Conservation (phyloP, 73 alveolate species). For the Paramecium sonneborni region DNA sequence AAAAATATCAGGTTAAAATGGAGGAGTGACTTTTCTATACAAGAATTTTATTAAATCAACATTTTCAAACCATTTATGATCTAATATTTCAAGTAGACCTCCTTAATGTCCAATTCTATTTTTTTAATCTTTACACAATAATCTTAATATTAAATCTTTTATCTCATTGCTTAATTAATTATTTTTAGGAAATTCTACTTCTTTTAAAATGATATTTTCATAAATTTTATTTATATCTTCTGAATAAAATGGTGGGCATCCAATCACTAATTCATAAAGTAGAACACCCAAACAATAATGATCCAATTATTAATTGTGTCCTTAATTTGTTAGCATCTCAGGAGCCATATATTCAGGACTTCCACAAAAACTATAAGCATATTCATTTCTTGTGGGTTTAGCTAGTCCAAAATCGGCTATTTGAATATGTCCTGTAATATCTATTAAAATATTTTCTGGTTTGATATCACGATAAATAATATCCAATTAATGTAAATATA, state of each 20-base stretch:
- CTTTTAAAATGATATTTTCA: slow-evolving; percentile 58
- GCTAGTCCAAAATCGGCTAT: slow-evolving; percentile 94
- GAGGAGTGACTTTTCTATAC: background rate
- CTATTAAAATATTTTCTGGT: slow-evolving; percentile 95
- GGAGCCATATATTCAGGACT: slow-evolving; percentile 80
- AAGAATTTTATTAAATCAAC: slow-evolving; percentile 59
- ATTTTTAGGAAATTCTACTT: slow-evolving; percentile 49
- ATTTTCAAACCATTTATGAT: slow-evolving; percentile 84
- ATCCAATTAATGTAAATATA: slow-evolving; percentile 76
- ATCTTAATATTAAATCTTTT: slow-evolving; percentile 74
- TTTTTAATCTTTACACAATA: slow-evolving; percentile 79
- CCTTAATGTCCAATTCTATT: slow-evolving; percentile 81
- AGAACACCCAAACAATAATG: slow-evolving; percentile 73
- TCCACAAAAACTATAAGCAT: slow-evolving; percentile 73
- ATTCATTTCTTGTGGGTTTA: slow-evolving; percentile 66
- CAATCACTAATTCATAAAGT: slow-evolving; percentile 72
- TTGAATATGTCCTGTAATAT: slow-evolving; percentile 85
- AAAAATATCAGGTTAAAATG: background rate
- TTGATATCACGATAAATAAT: slow-evolving; percentile 83
- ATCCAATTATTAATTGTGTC: slow-evolving; percentile 70
- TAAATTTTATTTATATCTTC: slow-evolving; percentile 50
- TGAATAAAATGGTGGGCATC: slow-evolving; percentile 73
- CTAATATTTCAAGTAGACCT: slow-evolving; percentile 73
- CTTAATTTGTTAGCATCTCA: slow-evolving; percentile 70
- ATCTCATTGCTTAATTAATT: slow-evolving; percentile 44